Evolutionary conservation across 805 yeast genomes (phyloP), one percentile per base, ranked within the genome.

Genomic region (Scheffersomyces ergatensis): DNA sequence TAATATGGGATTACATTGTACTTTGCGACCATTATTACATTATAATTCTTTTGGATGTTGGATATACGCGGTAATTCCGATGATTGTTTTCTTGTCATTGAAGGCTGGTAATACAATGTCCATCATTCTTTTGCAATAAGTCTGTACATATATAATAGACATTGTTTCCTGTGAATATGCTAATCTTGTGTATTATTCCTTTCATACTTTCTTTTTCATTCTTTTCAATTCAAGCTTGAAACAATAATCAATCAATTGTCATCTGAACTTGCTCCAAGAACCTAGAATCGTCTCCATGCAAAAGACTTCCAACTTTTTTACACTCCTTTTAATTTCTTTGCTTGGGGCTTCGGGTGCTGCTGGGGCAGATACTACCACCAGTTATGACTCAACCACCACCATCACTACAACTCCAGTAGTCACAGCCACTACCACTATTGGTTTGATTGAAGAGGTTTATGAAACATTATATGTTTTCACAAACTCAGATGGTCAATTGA

Each of bases 401-500:
- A 45, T 51, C 7, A 61, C 66, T 25, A 40, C 46, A 14, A 61
- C 67, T 17, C 58, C 61, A 17, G 51, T 58, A 9, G 62, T 58
- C 8, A 63, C 72, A 1, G 49, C 47, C 16, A 58, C 70, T 15
- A 59, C 60, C 15, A 60, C 66, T 11, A 51, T 60, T 6, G 58
- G 52, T 5, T 49, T 46, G 19, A 41, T 52, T n/a, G 63, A 53
- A 36, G 53, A 52, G 18, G 43, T 63, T 18, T 57, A 41, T 37
- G 63, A 52, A 21, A 56, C 65, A 4, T 58, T 42, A 6, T 66
- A 65, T 45, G 47, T 63, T 21, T 67, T 48, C 46, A 62, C 70
- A 19, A 51, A 50, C 37, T 38, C 55, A 13, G 50, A 46, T 18
- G 70, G 71, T 2, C 43, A 38, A 5, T 50, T 58, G 37, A 63